Evolutionary conservation across 768 basidiomycete species (phyloP), one percentile per base, ranked within the genome.

Genomic region (Omphalotus guepiniiformis): DNA sequence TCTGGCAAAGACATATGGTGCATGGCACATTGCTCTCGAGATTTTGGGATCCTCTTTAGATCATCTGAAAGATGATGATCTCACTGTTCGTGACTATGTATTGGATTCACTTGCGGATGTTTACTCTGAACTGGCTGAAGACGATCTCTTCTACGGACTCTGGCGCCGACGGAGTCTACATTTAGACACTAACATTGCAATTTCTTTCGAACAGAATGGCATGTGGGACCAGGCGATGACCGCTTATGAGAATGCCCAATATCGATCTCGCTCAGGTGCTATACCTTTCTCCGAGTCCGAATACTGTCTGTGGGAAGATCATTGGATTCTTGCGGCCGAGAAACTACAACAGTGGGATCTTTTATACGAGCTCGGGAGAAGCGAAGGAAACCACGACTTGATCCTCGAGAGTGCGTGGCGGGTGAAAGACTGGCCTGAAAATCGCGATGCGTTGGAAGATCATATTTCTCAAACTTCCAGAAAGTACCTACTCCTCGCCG

Each of bases 261-360:
- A 73, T 54, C 89, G 85, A 63, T 85, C 93, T 6, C 77, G 93
- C 38, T 73, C 79, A 3, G 91, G 92, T 4, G 70, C 78, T 5
- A 81, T 96, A 44, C 83, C 93, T 1, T 98, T 94, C 70, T 86
- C 88, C 11, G 96, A 99, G 63, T 75, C 87, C 1, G 96, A 99
- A 63, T 97, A 94, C 63, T 93, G 89, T 57, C 72, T 99, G 16
- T 99, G 96, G 96, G 96, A 99, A 58, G 96, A 99, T 62, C 96
- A 99, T 63, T 99, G 96, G 95, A 88, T 99, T 50, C 70, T 94
- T 6, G 79, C 93, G 1, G 86, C 93, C 1, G 91, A 95, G 68
- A 99, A 99, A 65, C 72, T 99, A 15, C 96, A 98, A 61, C 89
- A 96, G 52, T 99, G 96, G 96, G 96, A 99, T 50, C 80, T 88